phyloP scores from a whole-genome alignment of 768 basidiomycete genomes.

The Epithele typhae region DNA sequence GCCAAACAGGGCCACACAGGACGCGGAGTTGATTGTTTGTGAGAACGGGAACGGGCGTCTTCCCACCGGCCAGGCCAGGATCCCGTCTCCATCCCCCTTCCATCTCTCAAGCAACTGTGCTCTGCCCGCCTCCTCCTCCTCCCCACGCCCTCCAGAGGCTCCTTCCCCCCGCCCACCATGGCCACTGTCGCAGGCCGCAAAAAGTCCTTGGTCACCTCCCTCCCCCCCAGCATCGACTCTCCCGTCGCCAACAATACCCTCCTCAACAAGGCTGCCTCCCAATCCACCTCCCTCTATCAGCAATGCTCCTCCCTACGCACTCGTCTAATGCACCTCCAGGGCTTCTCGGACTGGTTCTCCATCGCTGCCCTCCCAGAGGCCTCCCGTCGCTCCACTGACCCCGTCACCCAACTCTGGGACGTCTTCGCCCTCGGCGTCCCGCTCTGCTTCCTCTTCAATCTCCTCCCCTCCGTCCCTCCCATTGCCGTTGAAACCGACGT shows the following conservation, averaged over 20 bases:
- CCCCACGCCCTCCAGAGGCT: slow-evolving; percentile 5
- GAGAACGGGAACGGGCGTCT: slow-evolving; percentile 13
- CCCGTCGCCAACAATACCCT: slow-evolving; percentile 78
- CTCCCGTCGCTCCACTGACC: slow-evolving; percentile 76
- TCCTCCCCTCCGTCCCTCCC: slow-evolving; percentile 53
- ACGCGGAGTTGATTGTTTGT: slow-evolving; percentile 17
- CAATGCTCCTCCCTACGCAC: slow-evolving; percentile 79
- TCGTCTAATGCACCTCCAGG: slow-evolving; percentile 73
- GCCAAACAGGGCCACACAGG: slow-evolving; percentile 11
- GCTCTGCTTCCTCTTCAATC: slow-evolving; percentile 95
- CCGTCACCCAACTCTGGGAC: slow-evolving; percentile 93
- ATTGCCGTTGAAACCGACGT: slow-evolving; percentile 62
- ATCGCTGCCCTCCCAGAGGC: slow-evolving; percentile 47
- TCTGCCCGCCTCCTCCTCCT: slow-evolving; percentile 3
- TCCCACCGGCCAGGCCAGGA: slow-evolving; percentile 2
- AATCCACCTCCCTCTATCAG: slow-evolving; percentile 86
- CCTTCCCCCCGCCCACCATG: slow-evolving; percentile 30
- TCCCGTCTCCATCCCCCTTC: slow-evolving; percentile 14
- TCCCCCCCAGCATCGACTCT: slow-evolving; percentile 65
- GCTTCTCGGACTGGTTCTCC: slow-evolving; percentile 67
- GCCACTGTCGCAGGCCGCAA: slow-evolving; percentile 49
- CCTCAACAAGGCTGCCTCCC: slow-evolving; percentile 87
- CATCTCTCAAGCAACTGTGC: slow-evolving; percentile 13
- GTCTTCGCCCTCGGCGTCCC: slow-evolving; percentile 90
- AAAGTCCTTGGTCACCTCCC: slow-evolving; percentile 37